phyloP scores from a whole-genome alignment of 1,284 basidiomycete species.

The Pisolithus thermaeus region DNA sequence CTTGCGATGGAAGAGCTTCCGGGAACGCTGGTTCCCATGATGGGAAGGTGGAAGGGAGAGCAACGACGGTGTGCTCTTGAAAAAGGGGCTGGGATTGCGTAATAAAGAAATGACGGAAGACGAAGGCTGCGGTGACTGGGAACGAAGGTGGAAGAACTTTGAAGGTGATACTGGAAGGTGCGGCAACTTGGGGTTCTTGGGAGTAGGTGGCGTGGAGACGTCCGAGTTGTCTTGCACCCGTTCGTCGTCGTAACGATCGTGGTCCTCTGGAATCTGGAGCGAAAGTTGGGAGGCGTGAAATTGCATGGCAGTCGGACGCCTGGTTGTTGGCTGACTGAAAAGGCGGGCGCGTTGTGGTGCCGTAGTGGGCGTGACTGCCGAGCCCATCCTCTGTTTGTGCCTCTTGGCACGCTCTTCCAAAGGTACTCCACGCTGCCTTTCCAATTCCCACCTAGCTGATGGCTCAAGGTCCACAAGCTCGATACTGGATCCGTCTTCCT shows the following conservation, averaged over 20 bases:
- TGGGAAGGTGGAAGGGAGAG: constrained; percentile 26
- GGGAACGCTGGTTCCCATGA: constrained; percentile 28
- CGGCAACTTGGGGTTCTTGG: constrained; percentile 27
- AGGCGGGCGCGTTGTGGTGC: constrained; percentile 21
- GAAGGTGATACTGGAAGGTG: constrained; percentile 27
- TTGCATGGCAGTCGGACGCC: constrained; percentile 14
- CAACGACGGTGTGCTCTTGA: constrained; percentile 29
- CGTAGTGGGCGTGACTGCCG: constrained; percentile 2
- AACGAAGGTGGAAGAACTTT: constrained; percentile 26
- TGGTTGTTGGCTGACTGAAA: constrained; percentile 27
- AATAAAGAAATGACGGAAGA: constrained; percentile 29
- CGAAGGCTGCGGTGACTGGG: constrained; percentile 29
- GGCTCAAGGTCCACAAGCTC: constrained; percentile 29
- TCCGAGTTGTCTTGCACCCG: constrained; percentile 27
- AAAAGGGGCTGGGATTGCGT: constrained; percentile 31
- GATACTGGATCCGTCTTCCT: constrained; percentile 25
- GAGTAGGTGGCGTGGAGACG: constrained; percentile 26
- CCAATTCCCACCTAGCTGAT: constrained; percentile 27
- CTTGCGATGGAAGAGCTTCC: constrained; percentile 30
- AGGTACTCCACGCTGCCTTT: constrained; percentile 24
- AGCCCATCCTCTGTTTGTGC: constrained; percentile 15
- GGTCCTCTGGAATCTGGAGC: constrained; percentile 28
- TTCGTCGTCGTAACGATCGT: constrained; percentile 28
- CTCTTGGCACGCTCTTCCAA: constrained; percentile 26
- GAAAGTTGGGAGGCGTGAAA: constrained; percentile 29